Evolutionary conservation across 23 red algal species (phyloP).

Genomic region (Chondrus crispus): DNA sequence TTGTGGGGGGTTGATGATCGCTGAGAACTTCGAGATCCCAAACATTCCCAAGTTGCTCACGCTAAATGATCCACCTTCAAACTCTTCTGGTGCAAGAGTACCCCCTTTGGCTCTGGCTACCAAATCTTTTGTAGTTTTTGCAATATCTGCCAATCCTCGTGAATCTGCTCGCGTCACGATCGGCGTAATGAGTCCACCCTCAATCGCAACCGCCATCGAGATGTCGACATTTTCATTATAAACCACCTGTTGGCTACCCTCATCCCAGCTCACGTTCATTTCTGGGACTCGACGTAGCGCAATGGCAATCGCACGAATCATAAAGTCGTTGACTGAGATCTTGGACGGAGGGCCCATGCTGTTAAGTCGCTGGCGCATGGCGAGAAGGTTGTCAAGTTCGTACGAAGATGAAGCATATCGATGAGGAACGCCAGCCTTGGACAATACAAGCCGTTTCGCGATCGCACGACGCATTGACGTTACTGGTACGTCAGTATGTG

Average conservation of each 20-base stretch:
- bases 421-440: slow-evolving; percentile 51
- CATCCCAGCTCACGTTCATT: slow-evolving; percentile 72
- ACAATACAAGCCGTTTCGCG: slow-evolving; percentile 18
- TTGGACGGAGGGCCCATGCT: slow-evolving; percentile 34
- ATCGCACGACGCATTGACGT: slow-evolving; percentile 49
- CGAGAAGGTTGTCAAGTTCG: slow-evolving; percentile 40
- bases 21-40: slow-evolving; percentile 72
- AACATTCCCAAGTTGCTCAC: slow-evolving; percentile 94
- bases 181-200: slow-evolving; percentile 86
- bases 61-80: slow-evolving; percentile 87
- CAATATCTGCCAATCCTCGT: slow-evolving; percentile 61
- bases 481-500: slow-evolving; percentile 19
- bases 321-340: slow-evolving; percentile 93
- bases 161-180: slow-evolving; percentile 72
- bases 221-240: slow-evolving; percentile 48
- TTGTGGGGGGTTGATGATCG: slow-evolving; percentile 97
- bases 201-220: slow-evolving; percentile 73
- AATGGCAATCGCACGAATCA: slow-evolving; percentile 70
- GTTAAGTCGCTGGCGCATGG: slow-evolving; percentile 43
- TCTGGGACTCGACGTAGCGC: slow-evolving; percentile 74
- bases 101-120: slow-evolving; percentile 59
- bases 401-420: slow-evolving; percentile 34
- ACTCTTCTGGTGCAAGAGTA: slow-evolving; percentile 76
- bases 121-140: slow-evolving; percentile 65
- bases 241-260: slow-evolving; percentile 3